Evolutionary conservation across 345 rosid species (phyloP), one percentile per base, ranked within the genome.

Genomic region (Schrenkiella parvula): DNA sequence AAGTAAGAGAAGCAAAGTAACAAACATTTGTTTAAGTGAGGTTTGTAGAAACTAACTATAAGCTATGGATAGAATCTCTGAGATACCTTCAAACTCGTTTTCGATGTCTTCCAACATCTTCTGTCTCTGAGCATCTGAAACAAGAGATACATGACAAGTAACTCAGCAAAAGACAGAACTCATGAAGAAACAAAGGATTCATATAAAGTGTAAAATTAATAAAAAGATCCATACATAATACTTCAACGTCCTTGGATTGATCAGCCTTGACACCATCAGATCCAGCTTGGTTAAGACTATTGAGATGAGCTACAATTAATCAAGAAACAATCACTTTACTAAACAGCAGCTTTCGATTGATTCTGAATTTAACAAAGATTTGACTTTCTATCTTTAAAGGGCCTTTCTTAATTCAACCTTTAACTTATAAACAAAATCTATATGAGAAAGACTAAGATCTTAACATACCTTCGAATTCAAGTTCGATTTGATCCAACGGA

Each of bases 71-170:
- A 12, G 1, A 47, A 34, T 34, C 57, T 58, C 0, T 46, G n/a
- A 53, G 37, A 43, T 53, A 72, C 76, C 76, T 72, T 72, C 76
- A 12, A 71, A 71, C 9, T 71, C 76, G 3, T n/a, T 19, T 62
- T 71, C 69, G 0, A 71, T 62, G 0, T 52, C 76, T 71, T 71
- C 76, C 69, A 71, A 28, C 69, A 71, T 71, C 17, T 62, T 71
- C 19, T 51, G 68, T 52, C 76, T 62, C 0, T 62, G 35, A 71
- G 58, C 44, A 71, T 63, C 76, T 71, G 63, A 51, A 61, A 62
- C 11, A 70, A 70, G 46, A 68, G 50, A 53, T 21, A 63, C 29
- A 53, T 53, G 60, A 60, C 41, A 60, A 48, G n/a, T 23, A 32
- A 2, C 1, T 58, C 37, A 71, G 12, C 15, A 50, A 37, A 38